These are phyloP conservation scores for Globisporangium nodosum DNA, from an alignment of 352 stramenopile genomes.

Conservation along the genomic window DNA sequence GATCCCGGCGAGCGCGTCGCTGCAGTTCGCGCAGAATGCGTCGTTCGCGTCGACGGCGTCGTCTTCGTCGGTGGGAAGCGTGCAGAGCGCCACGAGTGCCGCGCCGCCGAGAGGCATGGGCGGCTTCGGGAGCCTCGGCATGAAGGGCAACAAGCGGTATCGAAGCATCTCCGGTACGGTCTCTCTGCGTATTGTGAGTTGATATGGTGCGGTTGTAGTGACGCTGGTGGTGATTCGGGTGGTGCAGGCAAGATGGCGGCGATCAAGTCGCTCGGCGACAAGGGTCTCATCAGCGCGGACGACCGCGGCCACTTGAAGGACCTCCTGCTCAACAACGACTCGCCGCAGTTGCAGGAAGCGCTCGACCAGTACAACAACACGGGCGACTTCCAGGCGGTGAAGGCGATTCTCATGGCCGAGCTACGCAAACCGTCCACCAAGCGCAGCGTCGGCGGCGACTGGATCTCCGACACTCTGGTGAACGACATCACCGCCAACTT, in stretches of 20 bases:
- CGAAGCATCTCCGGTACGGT: constrained; percentile 47
- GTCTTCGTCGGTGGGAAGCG: neutral
- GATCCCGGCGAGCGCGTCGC: neutral
- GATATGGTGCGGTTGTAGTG: neutral
- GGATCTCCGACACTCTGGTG: constrained; percentile 70
- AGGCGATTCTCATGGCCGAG: constrained; percentile 60
- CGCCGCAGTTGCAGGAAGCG: constrained; percentile 62
- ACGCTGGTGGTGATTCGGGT: neutral
- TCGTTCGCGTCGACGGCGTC: neutral
- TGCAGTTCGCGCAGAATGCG: constrained; percentile 14
- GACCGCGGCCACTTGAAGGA: constrained; percentile 71
- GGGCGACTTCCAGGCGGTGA: constrained; percentile 69
- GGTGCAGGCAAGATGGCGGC: constrained; percentile 65
- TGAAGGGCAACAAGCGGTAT: constrained; percentile 69
- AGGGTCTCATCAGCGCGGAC: constrained; percentile 63
- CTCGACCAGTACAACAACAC: constrained; percentile 76
- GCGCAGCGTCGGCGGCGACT: constrained; percentile 59
- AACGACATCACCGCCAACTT: constrained; percentile 71
- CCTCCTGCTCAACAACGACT: constrained; percentile 76
- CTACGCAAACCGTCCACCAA: constrained; percentile 60
- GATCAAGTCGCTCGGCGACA: constrained; percentile 73
- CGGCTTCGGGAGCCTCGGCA: constrained; percentile 22
- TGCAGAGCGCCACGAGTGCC: neutral
- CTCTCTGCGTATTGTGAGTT: constrained; percentile 1
- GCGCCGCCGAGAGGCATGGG: constrained; percentile 23